phyloP scores from a whole-genome alignment of 768 basidiomycete species.

The Calocera cornea region DNA sequence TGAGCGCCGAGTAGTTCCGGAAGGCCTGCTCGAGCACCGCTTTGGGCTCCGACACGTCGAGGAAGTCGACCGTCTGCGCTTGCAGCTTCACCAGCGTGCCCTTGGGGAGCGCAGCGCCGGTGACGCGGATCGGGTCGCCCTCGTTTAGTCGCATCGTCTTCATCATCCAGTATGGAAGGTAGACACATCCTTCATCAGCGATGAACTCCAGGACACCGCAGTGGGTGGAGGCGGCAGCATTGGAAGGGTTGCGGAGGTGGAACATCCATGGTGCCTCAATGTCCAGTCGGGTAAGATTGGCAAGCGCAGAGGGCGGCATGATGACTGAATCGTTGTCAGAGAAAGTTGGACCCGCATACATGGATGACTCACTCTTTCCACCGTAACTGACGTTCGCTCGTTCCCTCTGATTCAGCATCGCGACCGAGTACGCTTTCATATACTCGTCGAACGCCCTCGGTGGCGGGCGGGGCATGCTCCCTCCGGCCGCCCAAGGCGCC shows the following conservation, averaged over 20 bases:
- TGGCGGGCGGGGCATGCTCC: conserved; percentile 22
- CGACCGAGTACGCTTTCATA: conserved; percentile 87
- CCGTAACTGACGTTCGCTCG: conserved; percentile 89
- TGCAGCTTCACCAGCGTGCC: conserved; percentile 95
- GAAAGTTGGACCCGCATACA: conserved; percentile 1
- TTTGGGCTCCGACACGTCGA: conserved; percentile 94
- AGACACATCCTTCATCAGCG: conserved; percentile 87
- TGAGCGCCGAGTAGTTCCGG: conserved; percentile 80
- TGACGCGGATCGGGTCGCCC: conserved; percentile 89
- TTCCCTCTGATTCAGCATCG: conserved; percentile 77
- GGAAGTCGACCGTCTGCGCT: conserved; percentile 86
- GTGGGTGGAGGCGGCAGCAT: conserved; percentile 74
- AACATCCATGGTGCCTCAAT: conserved; percentile 93
- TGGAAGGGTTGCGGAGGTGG: conserved; percentile 79
- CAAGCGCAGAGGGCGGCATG: conserved; percentile 92
- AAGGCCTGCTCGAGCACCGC: conserved; percentile 96
- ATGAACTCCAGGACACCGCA: conserved; percentile 98
- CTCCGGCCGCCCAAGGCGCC: conserved; percentile 1
- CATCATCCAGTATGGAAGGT: conserved; percentile 99
- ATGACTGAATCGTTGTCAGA: conserved; percentile 46
- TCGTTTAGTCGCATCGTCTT: conserved; percentile 84
- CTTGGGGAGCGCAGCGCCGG: conserved; percentile 74
- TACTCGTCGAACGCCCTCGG: conserved; percentile 80
- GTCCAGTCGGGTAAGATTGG: conserved; percentile 73
- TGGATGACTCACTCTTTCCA: conserved; percentile 72